phyloP scores from a whole-genome alignment of 75 land plant genomes.

The Sequoiadendron giganteum region DNA sequence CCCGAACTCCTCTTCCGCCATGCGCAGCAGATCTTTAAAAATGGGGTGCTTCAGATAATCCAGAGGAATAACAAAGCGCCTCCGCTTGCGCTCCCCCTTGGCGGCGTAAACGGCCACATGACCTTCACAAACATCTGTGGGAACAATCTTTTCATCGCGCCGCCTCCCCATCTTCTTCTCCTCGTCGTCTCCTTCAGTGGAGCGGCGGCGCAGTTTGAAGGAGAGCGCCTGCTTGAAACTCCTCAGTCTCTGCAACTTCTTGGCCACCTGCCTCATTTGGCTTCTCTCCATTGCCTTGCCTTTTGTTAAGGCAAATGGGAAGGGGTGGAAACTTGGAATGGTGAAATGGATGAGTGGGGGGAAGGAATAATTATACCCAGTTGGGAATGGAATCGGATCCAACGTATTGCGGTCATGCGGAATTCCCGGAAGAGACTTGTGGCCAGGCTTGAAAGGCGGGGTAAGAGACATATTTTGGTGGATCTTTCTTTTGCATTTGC shows the following conservation, averaged over 20 bases:
- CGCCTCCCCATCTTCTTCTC: too few relatives aligned
- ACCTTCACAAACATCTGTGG: slow-evolving; percentile 8
- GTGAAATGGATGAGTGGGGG: not conserved
- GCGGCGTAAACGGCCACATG: slow-evolving; percentile 33
- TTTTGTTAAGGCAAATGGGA: too few relatives aligned
- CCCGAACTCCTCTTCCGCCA: slow-evolving; percentile 69
- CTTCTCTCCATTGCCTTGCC: not conserved
- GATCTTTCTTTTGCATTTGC: too few relatives aligned
- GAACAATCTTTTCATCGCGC: not conserved
- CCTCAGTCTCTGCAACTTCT: not conserved
- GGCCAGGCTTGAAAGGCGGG: not conserved
- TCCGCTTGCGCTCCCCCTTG: slow-evolving; percentile 27
- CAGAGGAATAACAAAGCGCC: slow-evolving; percentile 53
- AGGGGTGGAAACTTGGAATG: not conserved
- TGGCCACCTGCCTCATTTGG: not conserved
- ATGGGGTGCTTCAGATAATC: slow-evolving; percentile 41
- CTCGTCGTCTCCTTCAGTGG: too few relatives aligned
- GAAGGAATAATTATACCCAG: not conserved
- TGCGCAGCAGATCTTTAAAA: slow-evolving; percentile 43
- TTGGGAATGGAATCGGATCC: not conserved
- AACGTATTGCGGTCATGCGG: not conserved
- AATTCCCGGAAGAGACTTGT: not conserved
- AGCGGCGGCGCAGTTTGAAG: not conserved
- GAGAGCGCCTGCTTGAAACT: not conserved
- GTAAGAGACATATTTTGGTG: not conserved